Base-by-base conservation (phyloP, 495 filamentous ascomycete species). In the Aspergillus saccharolyticus region DNA sequence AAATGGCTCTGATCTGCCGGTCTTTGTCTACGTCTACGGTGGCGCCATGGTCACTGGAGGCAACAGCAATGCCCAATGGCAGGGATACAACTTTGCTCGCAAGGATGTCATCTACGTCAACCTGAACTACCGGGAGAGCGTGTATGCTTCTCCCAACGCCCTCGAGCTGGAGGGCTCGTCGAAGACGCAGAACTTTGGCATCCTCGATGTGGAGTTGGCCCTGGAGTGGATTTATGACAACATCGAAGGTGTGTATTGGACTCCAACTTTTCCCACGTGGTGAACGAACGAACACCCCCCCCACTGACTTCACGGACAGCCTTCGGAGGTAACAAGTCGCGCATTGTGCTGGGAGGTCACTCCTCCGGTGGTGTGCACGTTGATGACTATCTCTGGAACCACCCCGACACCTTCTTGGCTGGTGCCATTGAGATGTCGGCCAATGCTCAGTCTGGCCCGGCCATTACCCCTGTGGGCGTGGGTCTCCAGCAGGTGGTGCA, bases 61-160 rank as follows among this genome's bases (percentile, higher is more conserved):
- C 42, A 66, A 53, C 46, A 64, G 64, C 56, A 64, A 63, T n/a
- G 52, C 53, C 2, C 63, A 62, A 43, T 68, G 64, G 59, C 64
- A 68, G 56, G 66, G 67, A 3, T 53, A 51, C 18, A 66, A 66
- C 57, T 64, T 68, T 42, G 66, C 63, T n/a, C 58, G 60, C 46
- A 68, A 68, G 58, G 68, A 63, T 25, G 58, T 70, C 12, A 57
- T 70, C 39, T 64, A 66, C 43, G 66, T 70, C 20, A 70, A 63
- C 54, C 17, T 68, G 28, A 70, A 70, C 54, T 68, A 70, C 54
- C 68, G 68, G 33, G 64, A 66, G 54, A 61, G 57, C 20, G 42
- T 66, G 42, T 67, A 60, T 43, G 65, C 65, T 17, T 67, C 62
- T 42, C 65, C 65, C 22, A 59, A 63, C 47, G 60, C 65, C 16